Base-by-base conservation (phyloP, 805 yeast species). In the Candida pseudoglaebosa region DNA sequence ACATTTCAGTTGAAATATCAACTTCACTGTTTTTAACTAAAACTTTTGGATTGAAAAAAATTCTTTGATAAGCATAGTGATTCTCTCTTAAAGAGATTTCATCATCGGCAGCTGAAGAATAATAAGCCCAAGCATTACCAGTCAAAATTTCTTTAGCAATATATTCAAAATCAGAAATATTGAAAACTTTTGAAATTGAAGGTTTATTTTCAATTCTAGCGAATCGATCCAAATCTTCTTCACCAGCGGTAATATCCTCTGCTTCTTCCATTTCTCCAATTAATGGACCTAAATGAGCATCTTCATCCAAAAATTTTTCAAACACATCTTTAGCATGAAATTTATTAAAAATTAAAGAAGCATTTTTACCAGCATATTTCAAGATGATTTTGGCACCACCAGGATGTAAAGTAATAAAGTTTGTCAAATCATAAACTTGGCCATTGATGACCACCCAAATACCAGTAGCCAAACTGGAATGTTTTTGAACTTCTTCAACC, bases 51-150 rank as follows among this genome's bases (percentile, higher is more conserved):
- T 84, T 80, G 71, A 91, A 91, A 65, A 85, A 89, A 38, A 90
- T 77, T 21, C 95, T 70, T 54, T 87, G 95, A 65, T 78, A 91
- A 3, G 96, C 95, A 37, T 80, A 73, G 59, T 89, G 97, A 65
- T 91, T 91, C 54, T 90, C 96, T 49, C 98, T 75, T 53, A 85
- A 58, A 2, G 96, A 75, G 48, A 91, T 78, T 65, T 91, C 98
- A 59, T 91, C 98, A 61, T 91, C 97, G n/a, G 95, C 75, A 8
- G 91, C 98, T 24, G 89, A 78, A 3, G 95, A 83, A 58, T 89
- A 91, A 61, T 56, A 75, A 13, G 63, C 60, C 62, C 65, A 69
- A 1, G 72, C 65, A 4, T 52, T 46, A 4, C 43, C 48, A 3
- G 69, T 53, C 15, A 69, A 44, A 4, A 54, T 49, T 32, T 62